Evolutionary conservation across 2,329 filamentous ascomycete genomes (phyloP), one percentile per base, ranked within the genome.

Genomic region (Talaromyces sp.): DNA sequence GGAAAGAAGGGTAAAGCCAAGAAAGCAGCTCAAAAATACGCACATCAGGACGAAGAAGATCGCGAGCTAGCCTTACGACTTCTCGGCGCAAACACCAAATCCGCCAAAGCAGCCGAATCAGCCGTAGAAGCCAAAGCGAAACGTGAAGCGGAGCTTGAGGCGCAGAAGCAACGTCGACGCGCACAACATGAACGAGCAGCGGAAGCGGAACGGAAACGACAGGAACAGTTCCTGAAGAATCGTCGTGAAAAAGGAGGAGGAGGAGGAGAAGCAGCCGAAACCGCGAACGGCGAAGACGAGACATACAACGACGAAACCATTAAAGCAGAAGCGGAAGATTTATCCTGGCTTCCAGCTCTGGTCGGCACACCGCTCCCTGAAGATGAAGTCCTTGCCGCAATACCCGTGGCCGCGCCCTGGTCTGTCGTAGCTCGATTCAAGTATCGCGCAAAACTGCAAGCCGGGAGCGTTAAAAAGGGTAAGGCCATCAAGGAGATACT

Each of bases 401-500:
- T 86, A 51, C 82, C 84, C 1, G 77, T 87, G 6, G 85, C 83
- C 56, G 84, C 84, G 9, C 84, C 84, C 1, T 87, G 84, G 84
- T 75, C 78, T n/a, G 80, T 84, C 0, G 71, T 87, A 56, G 75
- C 75, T 2, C 84, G 83, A 57, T 89, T 88, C 75, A 97, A 97
- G 75, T 97, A 97, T 79, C 95, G 95, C 74, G 89, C 87, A 56
- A 99, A 99, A 78, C 74, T 99, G 66, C 94, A 97, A 74, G 94
- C 94, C 0, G 94, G 94, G 0, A 76, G 85, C 0, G 82, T 87
- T 63, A 99, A 97, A 80, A 96, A 96, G 77, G 93, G 94, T 9
- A 97, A 97, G 71, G 92, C 91, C 0, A 85, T 96, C 50, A 90
- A 89, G 70, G 93, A 97, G 73, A 87, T 97, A 33, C 74, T 97